phyloP scores from a whole-genome alignment of 2,329 filamentous ascomycete genomes.

The Aspergillus cejpii region DNA sequence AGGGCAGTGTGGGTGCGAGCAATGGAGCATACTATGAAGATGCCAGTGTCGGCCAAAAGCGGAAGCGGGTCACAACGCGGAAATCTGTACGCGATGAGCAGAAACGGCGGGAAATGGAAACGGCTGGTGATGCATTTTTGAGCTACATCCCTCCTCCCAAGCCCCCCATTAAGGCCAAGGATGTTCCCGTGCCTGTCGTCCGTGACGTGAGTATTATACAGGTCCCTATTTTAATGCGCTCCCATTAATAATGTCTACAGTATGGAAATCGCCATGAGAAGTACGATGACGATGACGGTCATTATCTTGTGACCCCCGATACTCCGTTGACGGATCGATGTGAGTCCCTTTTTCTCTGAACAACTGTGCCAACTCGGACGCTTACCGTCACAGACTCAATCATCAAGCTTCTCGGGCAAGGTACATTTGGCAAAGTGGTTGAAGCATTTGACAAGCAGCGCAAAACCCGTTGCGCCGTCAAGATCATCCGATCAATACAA shows the following conservation, averaged over 20 bases:
- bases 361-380: background rate
- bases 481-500: conserved; percentile 96
- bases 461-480: conserved; percentile 81
- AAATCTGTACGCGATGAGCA: conserved; percentile 77
- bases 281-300: conserved; percentile 92
- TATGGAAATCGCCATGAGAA: conserved; percentile 55
- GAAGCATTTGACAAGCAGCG: conserved; percentile 76
- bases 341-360: too few relatives aligned
- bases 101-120: conserved; percentile 67
- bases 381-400: conserved; percentile 63
- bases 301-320: conserved; percentile 89
- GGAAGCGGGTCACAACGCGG: conserved; percentile 69
- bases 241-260: conserved; percentile 25
- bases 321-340: conserved; percentile 82
- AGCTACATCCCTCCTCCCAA: conserved; percentile 81
- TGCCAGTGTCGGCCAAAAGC: conserved; percentile 71
- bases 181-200: conserved; percentile 59
- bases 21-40: conserved; percentile 60
- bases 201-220: conserved; percentile 48
- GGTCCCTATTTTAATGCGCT: conserved; percentile 2
- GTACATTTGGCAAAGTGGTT: conserved; percentile 97
- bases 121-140: conserved; percentile 62
- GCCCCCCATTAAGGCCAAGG: conserved; percentile 82
- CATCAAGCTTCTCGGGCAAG: conserved; percentile 82
- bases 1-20: conserved; percentile 46